A percentile compares a stretch with the other conserved stretches of the same genome.
These are phyloP conservation scores for Musa beccarii DNA, from an alignment of 176 grass and related monocot genomes.

Conservation along the genomic window DNA sequence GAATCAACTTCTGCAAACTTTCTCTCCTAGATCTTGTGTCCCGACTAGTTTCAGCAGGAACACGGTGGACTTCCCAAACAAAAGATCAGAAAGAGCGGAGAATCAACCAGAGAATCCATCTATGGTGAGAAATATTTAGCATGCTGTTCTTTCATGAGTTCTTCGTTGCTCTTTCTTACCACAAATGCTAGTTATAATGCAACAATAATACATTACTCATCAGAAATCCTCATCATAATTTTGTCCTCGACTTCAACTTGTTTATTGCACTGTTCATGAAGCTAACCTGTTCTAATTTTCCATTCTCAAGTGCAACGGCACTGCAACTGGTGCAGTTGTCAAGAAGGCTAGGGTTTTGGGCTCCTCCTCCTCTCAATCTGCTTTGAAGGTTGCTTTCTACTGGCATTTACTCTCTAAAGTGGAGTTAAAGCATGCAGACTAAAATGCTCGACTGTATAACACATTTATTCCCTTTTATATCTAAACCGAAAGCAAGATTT, in stretches of 20 bases:
- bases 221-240: no score
- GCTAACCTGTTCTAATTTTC: constrained; percentile 26
- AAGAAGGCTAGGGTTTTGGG: constrained; percentile 92
- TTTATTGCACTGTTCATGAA: constrained; percentile 8
- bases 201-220: no score
- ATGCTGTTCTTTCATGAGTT: no score
- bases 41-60: constrained; percentile 45
- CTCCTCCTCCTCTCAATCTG: constrained; percentile 29
- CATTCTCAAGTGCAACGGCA: constrained; percentile 54
- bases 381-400: no score
- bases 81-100: constrained; percentile 16
- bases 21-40: constrained; percentile 50
- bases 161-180: no score
- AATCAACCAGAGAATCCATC: constrained; percentile 58
- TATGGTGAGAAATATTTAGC: constrained; percentile 34
- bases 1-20: constrained; percentile 51
- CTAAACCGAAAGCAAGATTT: no score
- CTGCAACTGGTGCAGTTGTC: constrained; percentile 49
- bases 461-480: no score
- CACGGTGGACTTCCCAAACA: constrained; percentile 67
- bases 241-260: background rate
- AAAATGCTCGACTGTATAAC: no score
- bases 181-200: no score
- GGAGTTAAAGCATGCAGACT: no score
- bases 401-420: no score